Percentiles rank a stretch among this genome's conserved stretches.
phyloP scores from a whole-genome alignment of 108 stramenopile species.

The Skeletonema marinoi region DNA sequence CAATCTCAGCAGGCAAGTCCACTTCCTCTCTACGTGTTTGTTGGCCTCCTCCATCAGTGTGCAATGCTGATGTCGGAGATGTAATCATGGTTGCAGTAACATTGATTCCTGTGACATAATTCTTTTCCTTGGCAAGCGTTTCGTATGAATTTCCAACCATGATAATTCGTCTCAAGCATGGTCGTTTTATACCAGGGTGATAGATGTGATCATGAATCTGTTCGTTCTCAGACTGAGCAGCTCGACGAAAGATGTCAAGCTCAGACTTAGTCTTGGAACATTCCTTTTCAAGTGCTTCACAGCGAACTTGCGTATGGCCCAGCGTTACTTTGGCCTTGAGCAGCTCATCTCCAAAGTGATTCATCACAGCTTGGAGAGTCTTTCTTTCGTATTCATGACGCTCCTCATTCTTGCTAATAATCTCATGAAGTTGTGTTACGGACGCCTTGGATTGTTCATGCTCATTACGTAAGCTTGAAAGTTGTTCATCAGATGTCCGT shows the following conservation, averaged over 20 bases:
- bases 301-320: conserved; percentile 42
- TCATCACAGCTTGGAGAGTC: conserved; percentile 19
- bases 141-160: conserved; percentile 51
- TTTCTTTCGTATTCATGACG: conserved; percentile 23
- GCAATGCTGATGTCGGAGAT: conserved; percentile 7
- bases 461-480: conserved; percentile 18
- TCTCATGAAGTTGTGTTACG: conserved; percentile 10
- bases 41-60: conserved; percentile 13
- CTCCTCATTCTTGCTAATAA: conserved; percentile 26
- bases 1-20: conserved; percentile 48
- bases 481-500: conserved; percentile 1
- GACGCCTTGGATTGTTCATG: conserved; percentile 32
- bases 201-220: conserved; percentile 20
- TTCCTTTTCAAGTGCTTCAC: conserved; percentile 37
- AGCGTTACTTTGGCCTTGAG: conserved; percentile 39
- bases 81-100: conserved; percentile 25
- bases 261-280: conserved; percentile 24
- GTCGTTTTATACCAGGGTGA: conserved; percentile 38
- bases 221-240: conserved; percentile 35
- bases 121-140: conserved; percentile 45
- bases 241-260: conserved; percentile 29
- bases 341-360: conserved; percentile 42
- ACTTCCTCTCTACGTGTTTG: conserved; percentile 22
- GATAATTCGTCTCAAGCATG: conserved; percentile 35
- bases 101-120: conserved; percentile 52